Conservation (phyloP, 176 grass and related monocot species). For the Cocos nucifera region DNA sequence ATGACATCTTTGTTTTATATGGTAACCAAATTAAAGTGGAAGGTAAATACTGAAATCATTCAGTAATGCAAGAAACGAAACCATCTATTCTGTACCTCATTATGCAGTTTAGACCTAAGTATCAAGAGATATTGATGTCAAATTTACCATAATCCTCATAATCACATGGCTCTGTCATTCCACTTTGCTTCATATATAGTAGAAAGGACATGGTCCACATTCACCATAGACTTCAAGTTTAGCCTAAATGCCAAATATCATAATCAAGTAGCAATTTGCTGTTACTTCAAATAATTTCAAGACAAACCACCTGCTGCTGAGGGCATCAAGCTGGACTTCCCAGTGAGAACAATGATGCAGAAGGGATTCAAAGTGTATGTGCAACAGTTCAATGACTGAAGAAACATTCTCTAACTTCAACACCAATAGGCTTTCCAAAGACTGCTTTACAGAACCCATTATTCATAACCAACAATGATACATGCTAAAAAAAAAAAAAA, state of each 20-base stretch:
- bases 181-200: not conserved
- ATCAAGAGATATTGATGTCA: slow-evolving; percentile 20
- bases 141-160: slow-evolving; percentile 24
- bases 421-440: too few species aligned
- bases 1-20: slow-evolving; percentile 3
- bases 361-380: too few species aligned
- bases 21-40: not conserved
- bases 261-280: not conserved
- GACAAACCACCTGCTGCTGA: too few species aligned
- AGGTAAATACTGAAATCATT: not conserved
- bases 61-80: slow-evolving; percentile 13
- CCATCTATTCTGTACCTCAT: slow-evolving; percentile 15
- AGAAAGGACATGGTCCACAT: not conserved
- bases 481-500: too few species aligned
- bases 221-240: too few species aligned
- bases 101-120: slow-evolving; percentile 29
- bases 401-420: too few species aligned
- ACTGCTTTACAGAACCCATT: too few species aligned
- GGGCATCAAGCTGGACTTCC: too few species aligned
- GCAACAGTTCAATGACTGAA: too few species aligned
- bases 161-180: slow-evolving; percentile 10
- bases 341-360: too few species aligned
- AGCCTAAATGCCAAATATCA: not conserved
- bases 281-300: too few species aligned
- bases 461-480: too few species aligned